Base-by-base conservation (phyloP, 1,139 yeast genomes). In the Geotrichum europaeum region DNA sequence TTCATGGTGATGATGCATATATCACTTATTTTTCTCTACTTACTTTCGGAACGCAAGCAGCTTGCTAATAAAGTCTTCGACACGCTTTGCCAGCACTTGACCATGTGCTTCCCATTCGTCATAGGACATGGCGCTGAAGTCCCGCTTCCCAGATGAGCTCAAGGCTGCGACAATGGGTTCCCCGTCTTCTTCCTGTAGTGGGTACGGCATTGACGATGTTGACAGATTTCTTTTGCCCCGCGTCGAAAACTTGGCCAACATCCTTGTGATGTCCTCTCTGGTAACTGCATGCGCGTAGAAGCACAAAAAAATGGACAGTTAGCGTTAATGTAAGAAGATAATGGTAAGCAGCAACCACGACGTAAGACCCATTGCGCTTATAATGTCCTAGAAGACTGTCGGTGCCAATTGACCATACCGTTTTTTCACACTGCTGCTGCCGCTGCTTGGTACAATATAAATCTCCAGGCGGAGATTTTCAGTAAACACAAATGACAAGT, bases 31-130 rank as follows among this genome's bases (percentile, higher is more conserved):
- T 36, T 15, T 28, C 20, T 13, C 24, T n/a, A 25, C 59, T 25
- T 53, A 62, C 58, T 56, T 61, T 50, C 67, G 50, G 40, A 62
- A 57, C 2, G 55, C 59, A 20, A 64, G 53, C 12, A 62, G 49
- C 20, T 61, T 60, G 18, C 36, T 32, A 20, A 65, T 58, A 3
- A 65, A 54, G 22, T 53, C 61, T 6, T 60, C 57, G 7, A 62
- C 64, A 3, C 58, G 56, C 50, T 59, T 59, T 9, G 55, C 49
- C 7, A 65, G 56, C 25, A 25, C n/a, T 6, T 58, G 59, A 9
- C 68, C 66, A 12, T 60, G 57, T 9, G 30, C 30, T 18, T 63
- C 62, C 68, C 68, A 65, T 22, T 65, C 66, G 20, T 59, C 59
- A 28, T 62, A 54, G 13, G 61, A 56, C 66, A 61, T 64, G 5